Evolutionary conservation across 2,329 filamentous ascomycete genomes (phyloP), one percentile per base, ranked within the genome.

Genomic region (Fusarium graminum): DNA sequence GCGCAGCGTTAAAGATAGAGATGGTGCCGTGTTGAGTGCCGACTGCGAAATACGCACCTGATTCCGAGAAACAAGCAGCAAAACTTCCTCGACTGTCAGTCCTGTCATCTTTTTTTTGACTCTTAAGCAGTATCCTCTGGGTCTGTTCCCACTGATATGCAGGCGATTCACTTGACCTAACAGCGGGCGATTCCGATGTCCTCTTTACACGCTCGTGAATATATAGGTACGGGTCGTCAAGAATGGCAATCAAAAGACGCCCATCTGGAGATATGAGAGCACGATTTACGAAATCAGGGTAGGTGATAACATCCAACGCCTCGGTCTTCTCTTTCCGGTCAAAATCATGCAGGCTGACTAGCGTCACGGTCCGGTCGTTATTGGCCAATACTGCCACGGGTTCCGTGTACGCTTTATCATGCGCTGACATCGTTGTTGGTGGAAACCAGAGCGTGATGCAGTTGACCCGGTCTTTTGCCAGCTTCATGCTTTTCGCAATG

Each of bases 191-290:
- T 47, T 73, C 69, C 44, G 76, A 67, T 40, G 79, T 70, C 68
- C 81, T 77, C 39, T 74, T 75, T 4, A 76, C 75, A 44, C 90
- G 83, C 66, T 86, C 81, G 76, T 97, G 95, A 67, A 98, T 89
- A 77, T 95, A 97, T 19, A 94, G 87, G 66, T 88, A 92, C 1
- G 93, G 90, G 71, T 94, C 91, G 74, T 99, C 95, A 39, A 94
- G 92, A 41, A 98, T 92, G 3, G 93, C 92, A 7, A 94, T 85
- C 19, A 98, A 83, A 12, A 94, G 80, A 19, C 85, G 86, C 1
- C 94, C 94, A 75, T 97, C 91, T 0, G 94, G 95, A 8, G 94
- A 97, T 51, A 99, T 90, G n/a, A 94, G 88, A 32, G 94, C 92
- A 74, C 96, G 93, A 73, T 99, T 99, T 81, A 98, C 94, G 67